A percentile compares a stretch with the other conserved stretches of the same genome.
Conservation (phyloP, 1,139 yeast species). For the Pichia sp. region DNA sequence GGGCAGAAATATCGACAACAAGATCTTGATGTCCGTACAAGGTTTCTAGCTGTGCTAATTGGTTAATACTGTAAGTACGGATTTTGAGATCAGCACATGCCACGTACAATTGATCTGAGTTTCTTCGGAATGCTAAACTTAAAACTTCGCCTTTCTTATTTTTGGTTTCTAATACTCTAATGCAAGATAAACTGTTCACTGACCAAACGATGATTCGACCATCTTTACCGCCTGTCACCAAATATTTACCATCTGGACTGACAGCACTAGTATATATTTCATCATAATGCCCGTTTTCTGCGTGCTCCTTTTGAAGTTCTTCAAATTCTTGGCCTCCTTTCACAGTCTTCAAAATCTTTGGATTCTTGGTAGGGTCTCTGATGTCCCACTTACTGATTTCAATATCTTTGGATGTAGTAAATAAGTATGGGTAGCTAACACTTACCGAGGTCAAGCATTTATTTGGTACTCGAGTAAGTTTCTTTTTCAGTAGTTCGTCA, state of each 20-base stretch:
- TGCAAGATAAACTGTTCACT: constrained; percentile 66
- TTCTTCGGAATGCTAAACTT: constrained; percentile 71
- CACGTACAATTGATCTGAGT: constrained; percentile 81
- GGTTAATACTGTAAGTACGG: constrained; percentile 80
- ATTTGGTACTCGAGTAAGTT: constrained; percentile 50
- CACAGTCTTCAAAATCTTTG: constrained; percentile 58
- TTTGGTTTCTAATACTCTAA: constrained; percentile 70
- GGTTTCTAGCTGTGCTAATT: constrained; percentile 82
- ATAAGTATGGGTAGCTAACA: constrained; percentile 56
- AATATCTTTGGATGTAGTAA: constrained; percentile 80
- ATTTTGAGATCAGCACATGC: constrained; percentile 91
- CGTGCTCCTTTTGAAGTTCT: constrained; percentile 38
- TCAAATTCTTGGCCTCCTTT: constrained; percentile 55
- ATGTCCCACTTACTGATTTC: constrained; percentile 77
- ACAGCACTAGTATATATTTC: constrained; percentile 77
- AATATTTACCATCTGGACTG: constrained; percentile 79
- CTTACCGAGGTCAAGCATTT: constrained; percentile 53
- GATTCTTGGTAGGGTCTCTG: constrained; percentile 45
- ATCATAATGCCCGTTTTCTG: constrained; percentile 64
- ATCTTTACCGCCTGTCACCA: constrained; percentile 90
- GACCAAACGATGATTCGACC: constrained; percentile 82
- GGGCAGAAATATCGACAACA: constrained; percentile 74
- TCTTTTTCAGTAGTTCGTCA: constrained; percentile 42
- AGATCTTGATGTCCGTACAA: constrained; percentile 94
- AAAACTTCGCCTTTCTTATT: constrained; percentile 68